phyloP scores from a whole-genome alignment of 305 asterid genomes.

The Solanum hybrid region DNA sequence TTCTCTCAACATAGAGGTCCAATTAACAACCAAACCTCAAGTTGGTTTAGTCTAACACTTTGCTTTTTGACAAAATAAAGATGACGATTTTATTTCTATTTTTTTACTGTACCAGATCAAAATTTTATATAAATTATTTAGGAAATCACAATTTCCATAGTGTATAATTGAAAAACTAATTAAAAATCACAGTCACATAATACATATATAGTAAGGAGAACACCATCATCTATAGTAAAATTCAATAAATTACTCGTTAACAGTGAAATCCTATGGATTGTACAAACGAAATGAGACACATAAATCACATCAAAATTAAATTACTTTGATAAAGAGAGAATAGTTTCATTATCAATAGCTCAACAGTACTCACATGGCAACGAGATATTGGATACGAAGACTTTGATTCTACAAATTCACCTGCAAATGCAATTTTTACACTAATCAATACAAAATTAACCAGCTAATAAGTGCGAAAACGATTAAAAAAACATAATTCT shows the following conservation, averaged over 20 bases:
- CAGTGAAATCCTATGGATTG: not conserved
- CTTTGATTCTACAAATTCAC: not conserved
- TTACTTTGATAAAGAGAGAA: not conserved
- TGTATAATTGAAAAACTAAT: not conserved
- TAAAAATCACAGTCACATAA: not conserved
- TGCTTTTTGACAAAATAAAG: not conserved
- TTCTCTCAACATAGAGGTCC: too few relatives aligned
- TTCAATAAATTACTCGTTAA: not conserved
- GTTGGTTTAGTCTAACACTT: too few relatives aligned
- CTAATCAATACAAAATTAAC: not conserved
- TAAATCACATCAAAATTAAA: not conserved
- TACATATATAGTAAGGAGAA: not conserved
- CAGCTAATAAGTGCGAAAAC: not conserved
- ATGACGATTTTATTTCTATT: not conserved
- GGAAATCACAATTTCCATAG: not conserved
- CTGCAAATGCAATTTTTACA: slow-evolving; percentile 1
- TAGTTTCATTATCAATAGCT: not conserved
- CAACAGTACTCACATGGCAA: slow-evolving; percentile 1
- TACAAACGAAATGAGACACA: not conserved
- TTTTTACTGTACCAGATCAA: not conserved
- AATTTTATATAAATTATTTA: not conserved
- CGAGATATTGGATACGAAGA: not conserved
- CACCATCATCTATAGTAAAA: not conserved
- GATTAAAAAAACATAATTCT: not conserved
- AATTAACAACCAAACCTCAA: too few relatives aligned